phyloP scores from a whole-genome alignment of 2,329 filamentous ascomycete species.

The Coleophoma crateriformis region DNA sequence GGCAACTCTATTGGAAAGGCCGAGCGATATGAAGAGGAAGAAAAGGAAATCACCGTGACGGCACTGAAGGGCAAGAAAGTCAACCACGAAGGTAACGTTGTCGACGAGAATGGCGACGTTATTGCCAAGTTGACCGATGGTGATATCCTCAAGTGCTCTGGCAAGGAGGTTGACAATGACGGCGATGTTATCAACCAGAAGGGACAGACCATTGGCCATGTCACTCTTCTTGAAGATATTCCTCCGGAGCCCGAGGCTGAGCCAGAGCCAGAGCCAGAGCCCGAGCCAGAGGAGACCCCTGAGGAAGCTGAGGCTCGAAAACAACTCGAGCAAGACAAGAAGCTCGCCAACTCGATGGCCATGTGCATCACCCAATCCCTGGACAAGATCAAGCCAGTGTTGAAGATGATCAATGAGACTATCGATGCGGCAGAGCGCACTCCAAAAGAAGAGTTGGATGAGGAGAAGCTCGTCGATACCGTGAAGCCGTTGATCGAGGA shows the following conservation, averaged over 20 bases:
- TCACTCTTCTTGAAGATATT: constrained; percentile 59
- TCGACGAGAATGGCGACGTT: constrained; percentile 52
- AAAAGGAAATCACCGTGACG: constrained; percentile 45
- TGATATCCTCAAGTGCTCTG: constrained; percentile 56
- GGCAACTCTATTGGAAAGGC: constrained; percentile 53
- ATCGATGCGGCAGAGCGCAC: constrained; percentile 77
- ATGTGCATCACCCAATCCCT: constrained; percentile 71
- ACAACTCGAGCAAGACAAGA: constrained; percentile 59
- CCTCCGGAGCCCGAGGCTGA: constrained; percentile 37
- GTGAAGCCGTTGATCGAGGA: constrained; percentile 88
- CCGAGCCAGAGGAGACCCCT: constrained; percentile 47
- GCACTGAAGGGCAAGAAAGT: constrained; percentile 49
- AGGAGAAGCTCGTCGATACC: constrained; percentile 80
- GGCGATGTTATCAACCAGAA: constrained; percentile 68
- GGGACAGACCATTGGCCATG: constrained; percentile 61
- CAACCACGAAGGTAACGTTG: constrained; percentile 53
- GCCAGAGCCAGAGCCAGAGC: constrained; percentile 33
- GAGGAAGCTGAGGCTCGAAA: constrained; percentile 52
- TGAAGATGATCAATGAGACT: constrained; percentile 79
- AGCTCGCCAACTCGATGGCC: constrained; percentile 74
- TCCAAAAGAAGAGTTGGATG: constrained; percentile 81
- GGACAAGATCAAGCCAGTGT: constrained; percentile 78
- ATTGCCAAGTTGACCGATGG: constrained; percentile 65
- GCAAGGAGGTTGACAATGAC: constrained; percentile 65
- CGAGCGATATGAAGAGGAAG: constrained; percentile 53